Evolutionary conservation across 345 rosid species (phyloP).

Genomic region (Populus simonii): DNA sequence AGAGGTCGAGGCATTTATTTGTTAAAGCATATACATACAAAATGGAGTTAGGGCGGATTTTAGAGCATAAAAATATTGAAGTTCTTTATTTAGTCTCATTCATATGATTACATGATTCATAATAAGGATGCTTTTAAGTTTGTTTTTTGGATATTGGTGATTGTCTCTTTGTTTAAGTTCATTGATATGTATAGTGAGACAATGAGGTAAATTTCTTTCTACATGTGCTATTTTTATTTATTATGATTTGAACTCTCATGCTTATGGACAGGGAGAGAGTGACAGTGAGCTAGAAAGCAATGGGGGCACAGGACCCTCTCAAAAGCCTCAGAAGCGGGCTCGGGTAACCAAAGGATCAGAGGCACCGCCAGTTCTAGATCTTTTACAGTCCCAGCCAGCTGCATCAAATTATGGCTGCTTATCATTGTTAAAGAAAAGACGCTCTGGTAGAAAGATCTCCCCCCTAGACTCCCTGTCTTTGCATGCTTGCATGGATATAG

Average conservation of each 20-base stretch:
- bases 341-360: conserved; percentile 49
- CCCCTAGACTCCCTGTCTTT: conserved; percentile 1
- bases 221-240: not conserved
- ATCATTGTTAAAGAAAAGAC: conserved; percentile 62
- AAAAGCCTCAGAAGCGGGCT: conserved; percentile 53
- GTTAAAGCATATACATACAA: not conserved
- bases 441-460: conserved; percentile 47
- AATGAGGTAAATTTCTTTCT: not conserved
- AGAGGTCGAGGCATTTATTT: not conserved
- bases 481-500: not conserved
- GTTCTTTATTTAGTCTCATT: not conserved
- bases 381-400: conserved; percentile 61
- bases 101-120: not conserved
- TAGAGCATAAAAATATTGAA: not conserved
- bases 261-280: conserved; percentile 55
- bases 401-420: conserved; percentile 49
- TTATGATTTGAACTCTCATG: not conserved
- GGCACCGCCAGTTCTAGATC: conserved; percentile 47
- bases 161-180: not conserved
- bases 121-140: not conserved
- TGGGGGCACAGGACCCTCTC: conserved; percentile 40
- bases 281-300: conserved; percentile 68
- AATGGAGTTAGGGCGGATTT: not conserved
- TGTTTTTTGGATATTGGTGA: not conserved
- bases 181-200: not conserved